Base-by-base conservation (phyloP, 164 flowering plant genomes). In the Magnolia kwangsiensis region DNA sequence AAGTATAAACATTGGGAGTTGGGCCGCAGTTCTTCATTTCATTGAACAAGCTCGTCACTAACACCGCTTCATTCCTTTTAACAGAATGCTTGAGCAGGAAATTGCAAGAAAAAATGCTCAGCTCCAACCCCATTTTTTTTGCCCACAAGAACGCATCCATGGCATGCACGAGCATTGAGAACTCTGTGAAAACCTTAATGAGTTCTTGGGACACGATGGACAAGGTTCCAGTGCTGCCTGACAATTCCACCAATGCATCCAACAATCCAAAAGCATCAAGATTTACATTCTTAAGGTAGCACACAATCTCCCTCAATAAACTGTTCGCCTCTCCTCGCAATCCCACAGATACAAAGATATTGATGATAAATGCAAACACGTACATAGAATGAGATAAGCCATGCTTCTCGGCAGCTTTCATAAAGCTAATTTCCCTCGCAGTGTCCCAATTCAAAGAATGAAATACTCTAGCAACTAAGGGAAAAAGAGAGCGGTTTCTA, bases 21-120 rank as follows among this genome's bases (percentile, higher is more conserved):
- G 94, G 94, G 7, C 94, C 92, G 21, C 61, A 73, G 2, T 71
- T 78, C 83, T 85, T 88, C 84, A 92, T 84, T 69, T 81, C 88
- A 55, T 84, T 81, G 78, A 90, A 89, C 64, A 90, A 72, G 58
- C 67, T 61, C 61, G 37, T 67, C 13, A 81, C 77, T 55, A 63
- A 37, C 11, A 84, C 84, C 23, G 51, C 78, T 69, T 75, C 79
- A 58, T 83, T 82, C 50, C 79, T 82, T 76, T 86, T 85, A 14
- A 77, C 81, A 72, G 86, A 76, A 77, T 84, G 82, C 74, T 86
- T 87, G 67, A 92, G 89, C 87, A 92, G 76, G 77, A 85, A 88
- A 80, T 90, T 92, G 80, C 91, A 89, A 0, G 87, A 79, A 0
- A 0, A 31, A 23, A 85, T 77, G 71, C 67, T 63, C 7, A 74